Evolutionary conservation across 768 basidiomycete genomes (phyloP).

Genomic region (Dentipellis sp.): DNA sequence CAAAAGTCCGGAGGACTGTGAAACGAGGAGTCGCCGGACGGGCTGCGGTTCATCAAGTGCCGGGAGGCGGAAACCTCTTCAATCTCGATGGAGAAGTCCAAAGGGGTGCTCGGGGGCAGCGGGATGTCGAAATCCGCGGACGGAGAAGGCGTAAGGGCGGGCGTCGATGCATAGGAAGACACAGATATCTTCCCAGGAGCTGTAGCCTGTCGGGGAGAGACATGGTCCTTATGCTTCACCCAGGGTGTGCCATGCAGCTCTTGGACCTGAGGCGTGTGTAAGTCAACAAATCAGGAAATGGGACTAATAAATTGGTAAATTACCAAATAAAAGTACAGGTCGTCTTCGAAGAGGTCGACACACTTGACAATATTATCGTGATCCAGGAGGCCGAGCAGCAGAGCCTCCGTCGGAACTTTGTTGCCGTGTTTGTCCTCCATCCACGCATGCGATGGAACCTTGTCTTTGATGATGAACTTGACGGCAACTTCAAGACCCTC

Average conservation of each 20-base stretch:
- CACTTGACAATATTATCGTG: slow-evolving; percentile 82
- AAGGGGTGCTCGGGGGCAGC: slow-evolving; percentile 6
- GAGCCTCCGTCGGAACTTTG: slow-evolving; percentile 72
- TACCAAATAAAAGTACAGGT: slow-evolving; percentile 80
- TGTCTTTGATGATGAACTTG: slow-evolving; percentile 86
- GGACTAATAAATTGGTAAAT: slow-evolving; percentile 17
- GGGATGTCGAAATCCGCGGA: slow-evolving; percentile 10
- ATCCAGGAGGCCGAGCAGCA: slow-evolving; percentile 60
- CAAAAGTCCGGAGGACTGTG: neutral
- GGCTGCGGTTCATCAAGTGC: neutral
- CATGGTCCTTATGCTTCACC: slow-evolving; percentile 29
- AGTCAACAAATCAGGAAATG: neutral
- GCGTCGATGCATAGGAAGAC: slow-evolving; percentile 10
- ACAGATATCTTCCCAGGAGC: neutral
- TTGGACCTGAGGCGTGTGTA: slow-evolving; percentile 56
- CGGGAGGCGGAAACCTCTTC: neutral
- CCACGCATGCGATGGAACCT: slow-evolving; percentile 52
- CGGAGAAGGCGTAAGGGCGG: slow-evolving; percentile 13
- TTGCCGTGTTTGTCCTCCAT: slow-evolving; percentile 53
- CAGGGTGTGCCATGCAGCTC: slow-evolving; percentile 92
- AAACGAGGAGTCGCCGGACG: neutral
- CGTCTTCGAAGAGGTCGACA: slow-evolving; percentile 79
- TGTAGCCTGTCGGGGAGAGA: neutral
- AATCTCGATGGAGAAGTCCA: slow-evolving; percentile 5
- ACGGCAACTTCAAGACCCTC: slow-evolving; percentile 73